Conservation (phyloP, 805 yeast species). For the Tetrapisispora nanseiensis region DNA sequence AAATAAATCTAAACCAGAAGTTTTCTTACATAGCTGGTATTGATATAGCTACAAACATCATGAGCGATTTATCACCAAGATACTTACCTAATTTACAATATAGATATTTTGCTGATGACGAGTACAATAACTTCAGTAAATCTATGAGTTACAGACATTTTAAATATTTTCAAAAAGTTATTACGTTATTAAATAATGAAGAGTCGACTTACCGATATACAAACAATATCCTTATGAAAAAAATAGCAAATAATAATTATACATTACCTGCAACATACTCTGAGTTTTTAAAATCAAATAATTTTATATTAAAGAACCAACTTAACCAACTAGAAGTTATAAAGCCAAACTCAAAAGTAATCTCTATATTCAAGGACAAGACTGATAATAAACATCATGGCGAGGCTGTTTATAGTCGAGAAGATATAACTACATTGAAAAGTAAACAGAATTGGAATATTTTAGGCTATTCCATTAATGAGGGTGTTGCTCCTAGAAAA, state of each 20-base stretch:
- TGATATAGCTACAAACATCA: constrained; percentile 4
- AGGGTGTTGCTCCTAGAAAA: constrained; percentile 9
- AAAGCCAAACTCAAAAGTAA: background rate
- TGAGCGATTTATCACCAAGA: constrained; percentile 19
- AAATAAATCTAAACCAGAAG: constrained; percentile 8
- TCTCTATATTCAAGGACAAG: background rate
- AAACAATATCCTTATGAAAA: constrained; percentile 1
- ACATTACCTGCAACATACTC: constrained; percentile 9
- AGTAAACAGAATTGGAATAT: constrained; percentile 21
- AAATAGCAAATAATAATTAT: constrained; percentile 9
- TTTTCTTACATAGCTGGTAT: constrained; percentile 13
- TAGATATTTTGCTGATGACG: constrained; percentile 9
- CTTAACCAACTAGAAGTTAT: constrained; percentile 11
- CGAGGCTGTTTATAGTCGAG: constrained; percentile 11
- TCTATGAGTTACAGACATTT: constrained; percentile 8
- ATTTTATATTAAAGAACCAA: constrained; percentile 10
- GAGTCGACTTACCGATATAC: background rate
- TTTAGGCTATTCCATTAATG: constrained; percentile 16
- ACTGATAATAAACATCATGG: background rate
- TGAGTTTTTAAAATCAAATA: constrained; percentile 11
- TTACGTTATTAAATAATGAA: background rate
- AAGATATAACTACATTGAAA: constrained; percentile 13
- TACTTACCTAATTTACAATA: constrained; percentile 14
- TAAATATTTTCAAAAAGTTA: background rate
- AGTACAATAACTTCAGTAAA: constrained; percentile 3